These are phyloP conservation scores for Bondarzewia mesenterica DNA, from an alignment of 1,284 basidiomycete genomes.

Conservation along the genomic window DNA sequence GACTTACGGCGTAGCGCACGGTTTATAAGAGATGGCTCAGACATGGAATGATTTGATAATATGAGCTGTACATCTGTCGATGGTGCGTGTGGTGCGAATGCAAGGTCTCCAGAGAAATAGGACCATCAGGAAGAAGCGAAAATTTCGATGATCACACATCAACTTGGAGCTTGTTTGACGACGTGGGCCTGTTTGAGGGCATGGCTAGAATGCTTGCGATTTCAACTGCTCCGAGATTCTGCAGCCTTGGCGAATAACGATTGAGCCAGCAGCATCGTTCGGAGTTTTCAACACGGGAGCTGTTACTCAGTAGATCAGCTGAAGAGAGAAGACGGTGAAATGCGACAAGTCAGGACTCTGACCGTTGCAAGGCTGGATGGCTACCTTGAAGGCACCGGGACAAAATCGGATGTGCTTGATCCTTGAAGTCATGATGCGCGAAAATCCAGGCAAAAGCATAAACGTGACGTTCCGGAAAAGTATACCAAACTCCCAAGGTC, in stretches of 20 bases:
- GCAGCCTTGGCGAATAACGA: neutral
- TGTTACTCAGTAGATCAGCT: neutral
- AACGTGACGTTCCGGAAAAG: neutral
- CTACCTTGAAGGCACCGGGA: constrained; percentile 1
- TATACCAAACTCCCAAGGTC: neutral
- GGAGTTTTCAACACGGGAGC: neutral
- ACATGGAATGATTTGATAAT: too few species aligned
- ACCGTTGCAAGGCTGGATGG: neutral
- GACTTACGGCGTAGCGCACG: too few species aligned
- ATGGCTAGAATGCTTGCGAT: neutral
- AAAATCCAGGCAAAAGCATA: too few species aligned
- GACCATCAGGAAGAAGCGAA: too few species aligned
- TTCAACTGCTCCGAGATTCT: neutral
- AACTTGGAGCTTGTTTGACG: neutral
- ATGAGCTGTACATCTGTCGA: too few species aligned
- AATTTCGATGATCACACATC: too few species aligned
- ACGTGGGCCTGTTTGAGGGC: neutral
- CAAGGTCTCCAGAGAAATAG: too few species aligned
- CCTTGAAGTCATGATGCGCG: too few species aligned
- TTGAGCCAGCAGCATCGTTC: neutral
- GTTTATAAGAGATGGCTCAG: too few species aligned
- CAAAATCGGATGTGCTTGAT: too few species aligned
- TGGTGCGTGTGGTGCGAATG: too few species aligned
- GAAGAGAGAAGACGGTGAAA: constrained; percentile 1
- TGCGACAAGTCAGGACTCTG: neutral